Evolutionary conservation across 164 flowering plant genomes (phyloP), one percentile per base, ranked within the genome.

Genomic region (Liriodendron chinense): DNA sequence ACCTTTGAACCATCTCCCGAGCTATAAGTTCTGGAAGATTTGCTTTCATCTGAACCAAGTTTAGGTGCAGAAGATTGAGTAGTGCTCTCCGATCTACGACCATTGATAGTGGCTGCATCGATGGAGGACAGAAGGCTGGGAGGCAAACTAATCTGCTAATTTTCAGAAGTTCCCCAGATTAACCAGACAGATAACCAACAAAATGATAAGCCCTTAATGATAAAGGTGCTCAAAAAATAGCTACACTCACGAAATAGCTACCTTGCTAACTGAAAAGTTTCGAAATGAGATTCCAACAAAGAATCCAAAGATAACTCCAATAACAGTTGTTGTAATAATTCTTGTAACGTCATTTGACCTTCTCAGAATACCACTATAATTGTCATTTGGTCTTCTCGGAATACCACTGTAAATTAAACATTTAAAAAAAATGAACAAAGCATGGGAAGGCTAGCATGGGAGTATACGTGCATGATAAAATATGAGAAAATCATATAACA

Each of bases 241-340:
- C 61, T 85, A 92, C 97, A n/a, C n/a, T n/a, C 20, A 63, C 66
- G n/a, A 1, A 63, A 21, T 34, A 23, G 16, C 61, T 85, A 92
- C 97, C 97, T 85, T 90, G 34, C 75, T 73, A 62, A 92, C 72
- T 53, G 92, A 87, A 74, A 88, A 82, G 22, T 91, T 83, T 14
- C 91, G 96, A 80, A 91, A 89, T 9, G 97, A 88, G 75, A 87
- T 73, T 50, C 98, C 97, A 75, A 92, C 56, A 76, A 91, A 85
- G 82, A 87, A 91, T 47, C 98, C 98, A 85, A 91, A 83, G 3
- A 90, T 80, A 28, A 91, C 78, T 76, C 97, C 98, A 72, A 92
- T 61, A 65, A 91, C 79, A 34, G 94, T 86, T 34, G 92, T 81
- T 22, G 89, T 65, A 34, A 94, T 25, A 53, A 91, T 79, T 76